Evolutionary conservation across 1,284 basidiomycete genomes (phyloP).

Genomic region (Ceratobasidium papillatum): DNA sequence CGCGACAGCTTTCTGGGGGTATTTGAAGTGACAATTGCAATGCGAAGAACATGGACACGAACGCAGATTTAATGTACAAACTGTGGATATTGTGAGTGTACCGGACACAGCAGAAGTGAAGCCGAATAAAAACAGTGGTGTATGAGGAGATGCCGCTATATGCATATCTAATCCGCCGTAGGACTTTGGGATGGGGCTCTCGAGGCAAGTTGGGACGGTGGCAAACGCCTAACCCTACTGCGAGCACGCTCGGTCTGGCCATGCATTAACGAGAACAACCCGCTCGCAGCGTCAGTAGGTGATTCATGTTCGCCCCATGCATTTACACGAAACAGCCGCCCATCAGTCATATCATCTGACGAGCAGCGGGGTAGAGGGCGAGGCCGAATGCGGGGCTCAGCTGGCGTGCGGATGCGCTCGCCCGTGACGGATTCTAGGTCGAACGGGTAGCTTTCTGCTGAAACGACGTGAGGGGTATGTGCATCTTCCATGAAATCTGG

Average conservation of each 20-base stretch:
- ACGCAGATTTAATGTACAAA: slow-evolving; percentile 15
- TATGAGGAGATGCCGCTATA: background rate
- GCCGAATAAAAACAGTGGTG: background rate
- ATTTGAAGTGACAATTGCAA: background rate
- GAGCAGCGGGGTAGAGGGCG: slow-evolving; percentile 29
- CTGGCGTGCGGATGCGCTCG: slow-evolving; percentile 23
- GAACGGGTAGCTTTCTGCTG: slow-evolving; percentile 27
- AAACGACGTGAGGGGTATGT: background rate
- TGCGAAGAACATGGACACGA: background rate
- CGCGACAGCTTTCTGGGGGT: slow-evolving; percentile 59
- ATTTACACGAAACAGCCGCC: slow-evolving; percentile 34
- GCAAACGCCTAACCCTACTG: slow-evolving; percentile 2
- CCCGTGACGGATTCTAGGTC: slow-evolving; percentile 13
- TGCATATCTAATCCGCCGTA: slow-evolving; percentile 3
- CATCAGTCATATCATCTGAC: slow-evolving; percentile 29
- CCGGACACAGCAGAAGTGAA: background rate
- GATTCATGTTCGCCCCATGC: slow-evolving; percentile 35
- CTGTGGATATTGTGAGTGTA: slow-evolving; percentile 15
- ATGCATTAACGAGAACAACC: slow-evolving; percentile 30
- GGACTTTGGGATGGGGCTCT: slow-evolving; percentile 23
- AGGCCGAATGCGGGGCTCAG: slow-evolving; percentile 19
- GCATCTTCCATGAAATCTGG: slow-evolving; percentile 7
- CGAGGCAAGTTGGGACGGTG: slow-evolving; percentile 30
- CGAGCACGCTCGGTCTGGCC: slow-evolving; percentile 8
- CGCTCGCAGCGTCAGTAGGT: slow-evolving; percentile 19